A percentile compares a stretch with the other conserved stretches of the same genome.
Evolutionary conservation across 495 filamentous ascomycete genomes (phyloP).

Genomic region (Neurospora discreta): DNA sequence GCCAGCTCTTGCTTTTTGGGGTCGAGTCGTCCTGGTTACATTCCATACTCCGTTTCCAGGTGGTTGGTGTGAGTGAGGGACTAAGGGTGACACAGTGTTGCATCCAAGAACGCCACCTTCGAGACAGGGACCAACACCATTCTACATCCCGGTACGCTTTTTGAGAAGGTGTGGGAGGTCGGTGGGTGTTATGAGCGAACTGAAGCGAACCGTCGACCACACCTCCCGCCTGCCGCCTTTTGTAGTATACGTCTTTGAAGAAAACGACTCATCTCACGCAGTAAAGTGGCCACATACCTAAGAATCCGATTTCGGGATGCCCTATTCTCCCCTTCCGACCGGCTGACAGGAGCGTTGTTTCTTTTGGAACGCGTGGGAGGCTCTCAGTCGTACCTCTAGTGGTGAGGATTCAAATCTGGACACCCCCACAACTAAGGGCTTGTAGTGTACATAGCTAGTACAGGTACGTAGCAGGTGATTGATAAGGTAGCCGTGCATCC

Average conservation of each 20-base stretch:
- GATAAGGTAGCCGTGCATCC: background rate
- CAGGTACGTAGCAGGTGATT: background rate
- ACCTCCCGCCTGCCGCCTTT: background rate
- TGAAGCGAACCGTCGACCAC: background rate
- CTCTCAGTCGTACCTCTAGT: background rate
- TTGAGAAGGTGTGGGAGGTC: background rate
- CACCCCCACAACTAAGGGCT: background rate
- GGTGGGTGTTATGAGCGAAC: background rate
- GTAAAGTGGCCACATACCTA: background rate
- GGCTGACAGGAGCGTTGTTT: background rate
- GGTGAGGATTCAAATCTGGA: background rate
- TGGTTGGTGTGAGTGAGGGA: background rate
- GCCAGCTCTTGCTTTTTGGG: background rate
- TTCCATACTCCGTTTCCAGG: background rate
- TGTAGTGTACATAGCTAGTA: too few species aligned
- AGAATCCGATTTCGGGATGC: background rate
- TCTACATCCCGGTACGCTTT: background rate
- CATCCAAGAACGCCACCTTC: background rate
- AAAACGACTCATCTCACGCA: background rate
- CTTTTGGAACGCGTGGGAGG: background rate
- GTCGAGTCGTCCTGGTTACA: background rate
- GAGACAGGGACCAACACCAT: background rate
- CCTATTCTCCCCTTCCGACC: background rate
- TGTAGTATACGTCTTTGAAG: background rate
- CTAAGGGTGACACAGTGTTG: background rate